phyloP scores from a whole-genome alignment of 2,329 filamentous ascomycete species.

The Cytospora schulzeri region DNA sequence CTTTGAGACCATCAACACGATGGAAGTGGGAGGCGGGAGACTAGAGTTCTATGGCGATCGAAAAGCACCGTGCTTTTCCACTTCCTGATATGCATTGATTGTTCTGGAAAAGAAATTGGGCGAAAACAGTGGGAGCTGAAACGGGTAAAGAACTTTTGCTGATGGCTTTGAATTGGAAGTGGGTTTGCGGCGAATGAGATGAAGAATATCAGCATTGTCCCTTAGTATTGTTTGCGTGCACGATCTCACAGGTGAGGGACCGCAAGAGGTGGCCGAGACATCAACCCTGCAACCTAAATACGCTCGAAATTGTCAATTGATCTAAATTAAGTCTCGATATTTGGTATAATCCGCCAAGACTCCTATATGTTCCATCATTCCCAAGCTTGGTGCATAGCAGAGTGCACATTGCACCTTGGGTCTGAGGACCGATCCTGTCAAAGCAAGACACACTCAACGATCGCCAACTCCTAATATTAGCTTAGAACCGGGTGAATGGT shows the following conservation, averaged over 20 bases:
- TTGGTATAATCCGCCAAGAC: not conserved
- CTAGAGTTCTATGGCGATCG: not conserved
- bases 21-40: not conserved
- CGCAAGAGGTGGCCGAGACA: not conserved
- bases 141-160: not conserved
- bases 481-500: slow-evolving; percentile 41
- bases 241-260: not conserved
- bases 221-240: slow-evolving; percentile 22
- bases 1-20: not conserved
- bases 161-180: not conserved
- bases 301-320: not conserved
- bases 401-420: not conserved
- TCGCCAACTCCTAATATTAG: not conserved
- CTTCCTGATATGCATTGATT: not conserved
- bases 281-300: too few relatives aligned
- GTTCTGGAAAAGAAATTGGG: not conserved
- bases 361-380: not conserved
- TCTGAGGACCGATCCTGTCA: not conserved
- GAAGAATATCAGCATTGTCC: slow-evolving; percentile 8
- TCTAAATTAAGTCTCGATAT: not conserved
- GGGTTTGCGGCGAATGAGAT: not conserved
- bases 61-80: not conserved
- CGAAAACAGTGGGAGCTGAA: not conserved
- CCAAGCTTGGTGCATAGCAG: not conserved
- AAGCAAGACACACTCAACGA: not conserved